Evolutionary conservation across 2,329 filamentous ascomycete genomes (phyloP), one percentile per base, ranked within the genome.

Genomic region (Cercospora brassicicola): DNA sequence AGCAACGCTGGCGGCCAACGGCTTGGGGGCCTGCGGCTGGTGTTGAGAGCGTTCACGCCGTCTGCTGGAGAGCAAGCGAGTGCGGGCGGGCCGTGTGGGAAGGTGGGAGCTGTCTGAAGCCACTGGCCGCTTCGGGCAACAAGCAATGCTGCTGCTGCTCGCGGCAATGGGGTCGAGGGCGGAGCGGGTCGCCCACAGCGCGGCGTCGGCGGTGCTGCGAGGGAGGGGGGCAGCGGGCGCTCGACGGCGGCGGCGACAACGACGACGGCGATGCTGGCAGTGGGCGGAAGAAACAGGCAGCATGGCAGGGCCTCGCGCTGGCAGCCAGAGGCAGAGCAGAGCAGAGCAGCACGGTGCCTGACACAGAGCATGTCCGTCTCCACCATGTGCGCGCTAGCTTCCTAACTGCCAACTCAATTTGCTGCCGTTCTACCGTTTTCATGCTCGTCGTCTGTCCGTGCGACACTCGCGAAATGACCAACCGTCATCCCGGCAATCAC

Each of bases 1-100:
- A 60, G 66, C 63, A 65, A 65, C 63, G 63, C 53, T 28, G 57
- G 57, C 30, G 36, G 57, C 51, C 66, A 65, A 68, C 63, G 67
- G 63, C 63, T 64, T 45, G 18, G 31, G 31, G 51, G 62, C 39
- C 66, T 51, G 39, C 31, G 30, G 59, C 48, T 67, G 51, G 48
- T 57, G 53, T 30, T 28, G 30, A 33, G 30, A 33, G 53, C 53
- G 53, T 57, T 31, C 53, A 57, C 53, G 53, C 53, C 53, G 53
- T 57, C 53, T 30, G 53, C 26, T 30, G 26, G 53, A 57, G 53
- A 57, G 53, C 26, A 57, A 20, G 53, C 53, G 53, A 31, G 53
- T n/a, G 53, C 53, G 53, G 53, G 53, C 53, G 53, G 53, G 53
- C 53, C 53, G 53, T 57, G 53, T 57, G 53, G 53, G 53, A 30